Base-by-base conservation (phyloP, 1,284 basidiomycete genomes). In the Ganoderma multipileum region DNA sequence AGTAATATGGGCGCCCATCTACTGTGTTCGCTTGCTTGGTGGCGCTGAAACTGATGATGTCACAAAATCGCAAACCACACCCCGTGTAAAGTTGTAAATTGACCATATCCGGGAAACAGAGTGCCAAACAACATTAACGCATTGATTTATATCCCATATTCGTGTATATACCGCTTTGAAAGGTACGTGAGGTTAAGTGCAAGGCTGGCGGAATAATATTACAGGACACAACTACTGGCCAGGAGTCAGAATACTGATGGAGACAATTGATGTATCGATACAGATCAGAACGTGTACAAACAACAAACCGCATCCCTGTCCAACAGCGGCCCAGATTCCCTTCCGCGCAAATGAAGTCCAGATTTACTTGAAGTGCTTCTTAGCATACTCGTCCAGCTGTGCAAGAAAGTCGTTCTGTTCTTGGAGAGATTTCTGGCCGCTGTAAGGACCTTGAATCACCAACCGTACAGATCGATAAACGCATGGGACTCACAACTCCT, bases 401-500 rank as follows among this genome's bases (percentile, higher is more conserved):
- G 57, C 64, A 0, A 76, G 62, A 28, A 76, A 62, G 0, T 67
- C 71, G 6, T 68, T 69, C 50, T 76, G 72, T 52, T 72, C 70
- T 12, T 68, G 68, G 26, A 63, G 50, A 1, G 72, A 64, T 36
- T 72, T 71, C 55, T 68, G 65, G 3, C 58, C 64, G 42, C 73
- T 74, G 59, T 28, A 5, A 1, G 52, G 18, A 55, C 2, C 30
- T 26, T 2, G 33, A 18, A 44, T 63, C 14, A 58, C 26, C 9
- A 58, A 11, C 11, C 1, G 16, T 2, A 23, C 38, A 39, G 38
- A 39, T 39, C 38, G 38, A 36, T 14, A 50, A 20, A 30, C 5
- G 33, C 12, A 52, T 12, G 6, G n/a, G 0, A 76, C 89, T 79
- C 71, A 91, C 91, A 92, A 92, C 44, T 86, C 83, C 63, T 84